These are phyloP conservation scores for Solanum microdontum DNA, from an alignment of 257 asterid species.

Conservation along the genomic window DNA sequence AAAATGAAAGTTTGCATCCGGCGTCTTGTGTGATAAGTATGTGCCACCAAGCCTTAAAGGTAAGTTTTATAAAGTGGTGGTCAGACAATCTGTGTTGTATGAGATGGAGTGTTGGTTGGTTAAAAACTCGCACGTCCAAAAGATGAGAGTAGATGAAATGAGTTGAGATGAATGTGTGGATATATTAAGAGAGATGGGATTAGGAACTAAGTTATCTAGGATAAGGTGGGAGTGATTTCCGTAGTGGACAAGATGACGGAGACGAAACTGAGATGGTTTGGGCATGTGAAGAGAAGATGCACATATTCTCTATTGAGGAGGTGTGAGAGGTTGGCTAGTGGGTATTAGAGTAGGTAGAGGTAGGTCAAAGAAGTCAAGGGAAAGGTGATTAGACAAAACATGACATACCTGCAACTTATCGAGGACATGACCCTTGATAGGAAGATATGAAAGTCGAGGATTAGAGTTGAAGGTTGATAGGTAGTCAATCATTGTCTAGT, in stretches of 20 bases:
- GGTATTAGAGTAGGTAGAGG: not conserved
- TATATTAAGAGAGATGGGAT: not conserved
- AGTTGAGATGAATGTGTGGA: not conserved
- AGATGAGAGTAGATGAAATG: not conserved
- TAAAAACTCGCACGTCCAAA: not conserved
- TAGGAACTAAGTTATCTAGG: not conserved
- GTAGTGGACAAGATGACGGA: not conserved
- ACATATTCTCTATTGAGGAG: not conserved
- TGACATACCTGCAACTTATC: not conserved
- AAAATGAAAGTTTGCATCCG: not conserved
- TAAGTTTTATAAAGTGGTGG: not conserved
- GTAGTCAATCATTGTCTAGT: not conserved
- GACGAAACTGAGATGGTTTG: not conserved
- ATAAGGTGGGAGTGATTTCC: not conserved
- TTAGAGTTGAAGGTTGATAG: not conserved
- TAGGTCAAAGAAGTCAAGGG: not conserved
- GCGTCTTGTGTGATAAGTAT: not conserved
- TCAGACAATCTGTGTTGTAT: too few relatives aligned
- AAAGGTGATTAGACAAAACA: not conserved
- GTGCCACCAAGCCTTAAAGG: not conserved
- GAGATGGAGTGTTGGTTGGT: not conserved
- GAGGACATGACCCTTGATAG: not conserved
- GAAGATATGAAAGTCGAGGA: not conserved
- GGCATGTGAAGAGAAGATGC: not conserved
- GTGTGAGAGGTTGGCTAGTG: not conserved